Evolutionary conservation across 2,329 filamentous ascomycete genomes (phyloP).

Genomic region (Lasiodiplodia citricola): DNA sequence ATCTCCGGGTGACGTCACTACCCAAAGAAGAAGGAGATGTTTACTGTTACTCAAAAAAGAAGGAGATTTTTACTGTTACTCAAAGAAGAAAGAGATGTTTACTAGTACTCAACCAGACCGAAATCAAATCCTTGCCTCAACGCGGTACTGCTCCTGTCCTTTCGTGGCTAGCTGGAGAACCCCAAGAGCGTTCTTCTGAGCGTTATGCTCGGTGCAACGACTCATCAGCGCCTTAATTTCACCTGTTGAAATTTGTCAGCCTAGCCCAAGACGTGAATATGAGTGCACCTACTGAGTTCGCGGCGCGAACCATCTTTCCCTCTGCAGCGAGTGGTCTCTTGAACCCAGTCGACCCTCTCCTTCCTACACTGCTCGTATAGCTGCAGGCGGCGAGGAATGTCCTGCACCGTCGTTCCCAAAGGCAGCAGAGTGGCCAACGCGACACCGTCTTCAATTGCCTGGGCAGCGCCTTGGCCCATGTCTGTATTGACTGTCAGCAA

Average conservation of each 20-base stretch:
- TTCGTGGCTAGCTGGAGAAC: background rate
- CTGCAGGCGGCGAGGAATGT: slow-evolving; percentile 54
- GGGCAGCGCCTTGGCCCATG: slow-evolving; percentile 66
- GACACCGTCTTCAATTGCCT: slow-evolving; percentile 71
- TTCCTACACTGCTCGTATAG: slow-evolving; percentile 66
- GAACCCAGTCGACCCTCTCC: slow-evolving; percentile 62
- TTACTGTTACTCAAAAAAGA: too few species aligned
- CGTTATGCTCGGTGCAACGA: background rate
- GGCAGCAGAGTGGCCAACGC: slow-evolving; percentile 59
- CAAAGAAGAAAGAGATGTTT: too few species aligned
- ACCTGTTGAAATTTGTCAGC: background rate
- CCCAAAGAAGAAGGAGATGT: too few species aligned
- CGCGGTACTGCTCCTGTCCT: background rate
- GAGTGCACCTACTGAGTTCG: background rate
- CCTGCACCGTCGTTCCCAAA: background rate
- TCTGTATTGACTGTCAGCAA: slow-evolving; percentile 36
- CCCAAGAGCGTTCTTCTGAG: background rate
- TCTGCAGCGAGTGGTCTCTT: slow-evolving; percentile 61
- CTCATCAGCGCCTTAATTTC: background rate
- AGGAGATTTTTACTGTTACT: too few species aligned
- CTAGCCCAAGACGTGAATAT: background rate
- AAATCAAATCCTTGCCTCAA: background rate
- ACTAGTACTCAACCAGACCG: too few species aligned
- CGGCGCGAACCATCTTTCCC: slow-evolving; percentile 50
- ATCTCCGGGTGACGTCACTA: slow-evolving; percentile 1